phyloP scores from a whole-genome alignment of 148 eudicot species.

The Cornus controversa region DNA sequence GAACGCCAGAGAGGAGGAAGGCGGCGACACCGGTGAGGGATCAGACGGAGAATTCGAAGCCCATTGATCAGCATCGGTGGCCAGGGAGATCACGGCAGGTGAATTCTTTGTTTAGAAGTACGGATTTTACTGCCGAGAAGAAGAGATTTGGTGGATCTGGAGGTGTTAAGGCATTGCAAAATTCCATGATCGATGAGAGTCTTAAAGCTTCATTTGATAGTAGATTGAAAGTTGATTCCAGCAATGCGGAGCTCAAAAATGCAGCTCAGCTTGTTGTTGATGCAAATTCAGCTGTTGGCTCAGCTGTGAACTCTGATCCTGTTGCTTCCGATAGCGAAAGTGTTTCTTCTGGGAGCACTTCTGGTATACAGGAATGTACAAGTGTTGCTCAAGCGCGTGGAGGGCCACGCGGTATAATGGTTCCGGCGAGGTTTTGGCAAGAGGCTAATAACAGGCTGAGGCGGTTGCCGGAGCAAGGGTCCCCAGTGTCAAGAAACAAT shows the following conservation, averaged over 20 bases:
- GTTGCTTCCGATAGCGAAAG: constrained; percentile 51
- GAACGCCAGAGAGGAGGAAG: constrained; percentile 62
- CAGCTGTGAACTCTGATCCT: constrained; percentile 33
- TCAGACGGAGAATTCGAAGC: constrained; percentile 41
- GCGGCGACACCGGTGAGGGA: constrained; percentile 32
- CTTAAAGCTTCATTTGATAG: constrained; percentile 14
- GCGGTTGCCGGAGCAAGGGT: constrained; percentile 44
- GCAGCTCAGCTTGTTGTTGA: constrained; percentile 15
- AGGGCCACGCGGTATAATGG: constrained; percentile 48
- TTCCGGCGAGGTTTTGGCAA: constrained; percentile 56
- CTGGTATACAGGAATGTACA: constrained; percentile 27
- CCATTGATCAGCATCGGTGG: constrained; percentile 62
- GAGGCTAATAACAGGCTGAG: constrained; percentile 39
- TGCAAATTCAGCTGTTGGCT: constrained; percentile 22
- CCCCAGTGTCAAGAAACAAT: constrained; percentile 37
- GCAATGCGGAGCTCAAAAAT: constrained; percentile 8
- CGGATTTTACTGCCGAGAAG: constrained; percentile 57
- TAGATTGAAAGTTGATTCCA: constrained; percentile 25
- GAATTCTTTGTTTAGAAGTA: constrained; percentile 51
- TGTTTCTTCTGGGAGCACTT: constrained; percentile 50
- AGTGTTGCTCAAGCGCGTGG: constrained; percentile 21
- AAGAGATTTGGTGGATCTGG: constrained; percentile 47
- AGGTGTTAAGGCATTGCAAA: constrained; percentile 46
- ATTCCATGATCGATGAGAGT: constrained; percentile 33
- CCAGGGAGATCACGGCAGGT: constrained; percentile 59